These are phyloP conservation scores for Plasmodium fragile DNA, from an alignment of 169 alveolate genomes.

Conservation along the genomic window DNA sequence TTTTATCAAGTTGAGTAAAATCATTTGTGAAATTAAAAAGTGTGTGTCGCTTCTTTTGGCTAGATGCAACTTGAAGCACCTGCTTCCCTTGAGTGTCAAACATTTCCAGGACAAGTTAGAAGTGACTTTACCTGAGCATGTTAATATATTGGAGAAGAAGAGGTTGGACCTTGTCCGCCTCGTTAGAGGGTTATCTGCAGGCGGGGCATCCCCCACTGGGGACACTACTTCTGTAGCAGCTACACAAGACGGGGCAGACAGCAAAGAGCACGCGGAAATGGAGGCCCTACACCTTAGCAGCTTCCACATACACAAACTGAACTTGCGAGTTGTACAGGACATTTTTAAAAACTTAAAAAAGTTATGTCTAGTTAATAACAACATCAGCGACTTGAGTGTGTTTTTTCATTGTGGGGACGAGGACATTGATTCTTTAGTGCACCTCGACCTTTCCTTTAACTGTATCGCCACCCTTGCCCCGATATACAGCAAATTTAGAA, in stretches of 20 bases:
- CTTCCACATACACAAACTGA: constrained; percentile 13
- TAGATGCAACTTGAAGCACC: not conserved
- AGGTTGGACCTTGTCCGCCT: not conserved
- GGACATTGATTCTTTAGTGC: constrained; percentile 17
- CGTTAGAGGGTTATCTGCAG: not conserved
- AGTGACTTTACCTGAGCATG: not conserved
- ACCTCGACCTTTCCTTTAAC: constrained; percentile 59
- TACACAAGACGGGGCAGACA: not conserved
- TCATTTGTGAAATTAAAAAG: constrained; percentile 60
- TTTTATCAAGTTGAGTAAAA: constrained; percentile 63
- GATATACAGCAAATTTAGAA: constrained; percentile 30
- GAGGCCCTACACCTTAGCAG: constrained; percentile 16
- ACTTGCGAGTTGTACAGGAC: not conserved
- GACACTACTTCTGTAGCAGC: not conserved
- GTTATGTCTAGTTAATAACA: constrained; percentile 50
- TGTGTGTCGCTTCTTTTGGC: not conserved
- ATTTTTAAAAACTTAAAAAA: constrained; percentile 20
- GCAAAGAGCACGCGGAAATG: not conserved
- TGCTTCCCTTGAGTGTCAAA: not conserved
- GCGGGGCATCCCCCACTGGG: not conserved
- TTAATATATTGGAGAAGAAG: not conserved
- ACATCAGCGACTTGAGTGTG: constrained; percentile 28
- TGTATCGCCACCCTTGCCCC: constrained; percentile 27
- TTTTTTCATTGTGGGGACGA: constrained; percentile 29
- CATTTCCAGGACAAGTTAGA: not conserved